Evolutionary conservation across 345 rosid species (phyloP).

Genomic region (Microthlaspi erraticum): DNA sequence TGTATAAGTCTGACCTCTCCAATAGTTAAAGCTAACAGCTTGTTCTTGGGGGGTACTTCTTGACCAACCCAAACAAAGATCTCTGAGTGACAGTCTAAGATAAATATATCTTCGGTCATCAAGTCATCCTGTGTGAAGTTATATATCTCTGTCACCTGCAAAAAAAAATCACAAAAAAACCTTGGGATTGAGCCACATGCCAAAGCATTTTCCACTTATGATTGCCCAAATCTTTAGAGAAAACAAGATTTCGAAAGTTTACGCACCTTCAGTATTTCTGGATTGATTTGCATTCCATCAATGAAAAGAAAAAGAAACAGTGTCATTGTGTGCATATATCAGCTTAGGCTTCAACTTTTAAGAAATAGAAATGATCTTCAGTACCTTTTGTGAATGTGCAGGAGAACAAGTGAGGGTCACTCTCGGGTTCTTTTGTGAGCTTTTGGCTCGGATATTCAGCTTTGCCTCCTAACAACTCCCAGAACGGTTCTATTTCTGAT

Average conservation of each 20-base stretch:
- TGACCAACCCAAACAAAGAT: slow-evolving; percentile 97
- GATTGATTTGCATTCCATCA: slow-evolving; percentile 32
- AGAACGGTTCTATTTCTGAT: slow-evolving; percentile 87
- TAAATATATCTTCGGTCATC: slow-evolving; percentile 96
- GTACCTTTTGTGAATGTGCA: slow-evolving; percentile 78
- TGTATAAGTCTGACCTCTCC: slow-evolving; percentile 69
- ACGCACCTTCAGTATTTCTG: slow-evolving; percentile 88
- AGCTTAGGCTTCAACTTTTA: slow-evolving; percentile 27
- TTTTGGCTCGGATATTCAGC: slow-evolving; percentile 78
- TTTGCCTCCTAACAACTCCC: slow-evolving; percentile 93
- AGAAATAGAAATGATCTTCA: slow-evolving; percentile 18
- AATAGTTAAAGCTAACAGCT: slow-evolving; percentile 68
- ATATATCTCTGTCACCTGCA: slow-evolving; percentile 90
- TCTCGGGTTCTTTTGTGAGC: slow-evolving; percentile 71
- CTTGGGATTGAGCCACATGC: slow-evolving; percentile 26
- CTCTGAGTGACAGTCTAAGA: slow-evolving; percentile 83
- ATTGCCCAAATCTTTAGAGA: neutral
- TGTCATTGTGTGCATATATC: slow-evolving; percentile 33
- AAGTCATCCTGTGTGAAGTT: slow-evolving; percentile 93
- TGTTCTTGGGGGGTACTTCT: slow-evolving; percentile 73
- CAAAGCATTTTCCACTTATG: slow-evolving; percentile 7
- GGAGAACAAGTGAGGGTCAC: slow-evolving; percentile 89
- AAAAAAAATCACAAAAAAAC: slow-evolving; percentile 18
- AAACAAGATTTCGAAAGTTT: slow-evolving; percentile 11
- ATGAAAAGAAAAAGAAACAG: slow-evolving; percentile 20